A percentile compares a stretch with the other conserved stretches of the same genome.
These are phyloP conservation scores for Porphyrellus cyaneotinctus DNA, from an alignment of 768 basidiomycete species.

Conservation along the genomic window DNA sequence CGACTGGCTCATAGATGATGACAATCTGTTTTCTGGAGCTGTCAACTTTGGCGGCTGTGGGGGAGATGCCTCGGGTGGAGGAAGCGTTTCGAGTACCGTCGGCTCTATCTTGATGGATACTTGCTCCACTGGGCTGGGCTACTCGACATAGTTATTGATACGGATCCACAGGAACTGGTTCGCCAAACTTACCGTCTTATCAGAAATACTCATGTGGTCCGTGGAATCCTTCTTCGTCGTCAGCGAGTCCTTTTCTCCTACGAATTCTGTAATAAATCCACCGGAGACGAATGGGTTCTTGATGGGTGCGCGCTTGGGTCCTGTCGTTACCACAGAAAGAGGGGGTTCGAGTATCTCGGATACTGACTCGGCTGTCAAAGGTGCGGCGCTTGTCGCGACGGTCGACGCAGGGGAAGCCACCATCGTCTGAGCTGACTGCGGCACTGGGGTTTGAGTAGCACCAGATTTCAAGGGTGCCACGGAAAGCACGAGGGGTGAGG, in stretches of 20 bases:
- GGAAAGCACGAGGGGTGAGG: conserved; percentile 24
- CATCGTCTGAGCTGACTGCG: conserved; percentile 11
- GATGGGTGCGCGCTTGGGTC: conserved; percentile 18
- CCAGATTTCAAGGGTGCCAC: conserved; percentile 8
- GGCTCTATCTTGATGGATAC: conserved; percentile 21
- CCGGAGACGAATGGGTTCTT: conserved; percentile 49
- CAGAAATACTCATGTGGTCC: conserved; percentile 15
- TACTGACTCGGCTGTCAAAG: conserved; percentile 3
- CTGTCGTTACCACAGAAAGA: background rate
- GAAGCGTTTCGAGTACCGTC: conserved; percentile 3
- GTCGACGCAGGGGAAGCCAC: conserved; percentile 20
- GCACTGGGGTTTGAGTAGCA: conserved; percentile 12
- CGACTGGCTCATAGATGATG: conserved; percentile 5
- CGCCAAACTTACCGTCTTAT: conserved; percentile 12
- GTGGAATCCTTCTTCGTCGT: conserved; percentile 19
- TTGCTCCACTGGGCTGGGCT: conserved; percentile 18
- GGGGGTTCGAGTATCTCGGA: conserved; percentile 11
- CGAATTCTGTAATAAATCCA: conserved; percentile 47
- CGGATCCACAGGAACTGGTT: background rate
- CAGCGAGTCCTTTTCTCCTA: conserved; percentile 25
- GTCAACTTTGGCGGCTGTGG: conserved; percentile 8
- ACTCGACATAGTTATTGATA: conserved; percentile 1
- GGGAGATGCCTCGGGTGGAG: conserved; percentile 13
- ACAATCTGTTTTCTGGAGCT: conserved; percentile 11
- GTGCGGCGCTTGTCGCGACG: conserved; percentile 7